phyloP scores from a whole-genome alignment of 176 grass and related monocot genomes.

The Aegilops bicornis region DNA sequence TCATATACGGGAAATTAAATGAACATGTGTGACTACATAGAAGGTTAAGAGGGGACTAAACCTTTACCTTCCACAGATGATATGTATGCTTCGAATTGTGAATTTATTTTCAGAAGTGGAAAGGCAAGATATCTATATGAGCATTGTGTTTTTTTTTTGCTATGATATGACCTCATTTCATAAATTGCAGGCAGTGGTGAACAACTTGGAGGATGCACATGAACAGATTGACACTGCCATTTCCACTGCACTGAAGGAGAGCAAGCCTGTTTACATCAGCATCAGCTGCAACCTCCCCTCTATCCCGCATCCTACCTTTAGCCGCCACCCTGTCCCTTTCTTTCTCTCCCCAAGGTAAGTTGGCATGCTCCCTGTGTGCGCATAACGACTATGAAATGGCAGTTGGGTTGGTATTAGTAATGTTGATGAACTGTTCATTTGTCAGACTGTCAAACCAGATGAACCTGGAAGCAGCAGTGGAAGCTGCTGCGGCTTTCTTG shows the following conservation, averaged over 20 bases:
- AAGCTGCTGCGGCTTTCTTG: constrained; percentile 36
- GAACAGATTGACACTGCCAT: constrained; percentile 60
- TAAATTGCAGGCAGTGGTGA: constrained; percentile 49
- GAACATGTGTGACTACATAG: not conserved
- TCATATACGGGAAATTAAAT: not conserved
- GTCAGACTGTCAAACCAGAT: constrained; percentile 43
- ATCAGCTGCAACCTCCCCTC: constrained; percentile 60
- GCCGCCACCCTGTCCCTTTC: constrained; percentile 50
- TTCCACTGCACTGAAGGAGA: constrained; percentile 57
- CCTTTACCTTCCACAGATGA: not conserved
- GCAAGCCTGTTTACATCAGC: constrained; percentile 66
- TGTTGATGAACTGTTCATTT: not conserved
- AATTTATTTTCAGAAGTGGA: not conserved
- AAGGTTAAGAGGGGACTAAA: not conserved
- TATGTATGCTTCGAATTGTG: not conserved
- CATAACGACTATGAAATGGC: not conserved
- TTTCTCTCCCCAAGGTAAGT: constrained; percentile 57
- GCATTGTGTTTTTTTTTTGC: not conserved
- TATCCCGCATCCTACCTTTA: constrained; percentile 53
- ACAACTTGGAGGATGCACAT: constrained; percentile 59
- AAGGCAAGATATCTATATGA: not conserved
- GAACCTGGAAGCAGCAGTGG: constrained; percentile 52
- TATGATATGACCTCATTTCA: not conserved
- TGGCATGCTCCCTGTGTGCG: not conserved
- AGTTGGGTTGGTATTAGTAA: not conserved